Evolutionary conservation across 495 filamentous ascomycete genomes (phyloP).

Genomic region (Staphylotrichum longicolle): DNA sequence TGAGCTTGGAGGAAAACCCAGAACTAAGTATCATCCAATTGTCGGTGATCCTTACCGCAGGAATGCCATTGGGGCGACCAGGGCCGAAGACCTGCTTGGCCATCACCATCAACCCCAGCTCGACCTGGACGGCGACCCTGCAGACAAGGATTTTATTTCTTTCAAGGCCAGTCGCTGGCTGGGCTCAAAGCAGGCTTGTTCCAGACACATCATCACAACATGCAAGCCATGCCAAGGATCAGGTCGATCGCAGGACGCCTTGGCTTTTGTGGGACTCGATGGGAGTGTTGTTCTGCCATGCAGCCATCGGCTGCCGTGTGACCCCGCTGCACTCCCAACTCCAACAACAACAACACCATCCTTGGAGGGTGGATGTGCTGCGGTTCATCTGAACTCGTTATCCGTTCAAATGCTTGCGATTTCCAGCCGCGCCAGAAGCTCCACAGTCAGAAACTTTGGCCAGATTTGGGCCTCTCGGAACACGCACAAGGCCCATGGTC

Average conservation of each 20-base stretch:
- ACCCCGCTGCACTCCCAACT: background rate
- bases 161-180: too few relatives aligned
- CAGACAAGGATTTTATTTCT: background rate
- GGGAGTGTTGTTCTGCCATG: background rate
- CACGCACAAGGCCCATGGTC: too few relatives aligned
- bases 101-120: too few relatives aligned
- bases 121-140: too few relatives aligned
- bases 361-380: slow-evolving; percentile 1
- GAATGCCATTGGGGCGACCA: background rate
- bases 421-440: slow-evolving; percentile 1
- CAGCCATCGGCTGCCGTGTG: slow-evolving; percentile 11
- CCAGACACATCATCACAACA: slow-evolving; percentile 1
- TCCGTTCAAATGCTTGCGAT: background rate
- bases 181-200: background rate
- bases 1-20: too few relatives aligned
- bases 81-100: too few relatives aligned
- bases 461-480: background rate
- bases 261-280: background rate
- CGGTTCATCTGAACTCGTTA: slow-evolving; percentile 1
- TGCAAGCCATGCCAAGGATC: slow-evolving; percentile 12
- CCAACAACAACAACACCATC: background rate
- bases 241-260: slow-evolving; percentile 12
- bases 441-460: background rate
- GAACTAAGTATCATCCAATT: background rate
- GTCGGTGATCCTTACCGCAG: background rate